Evolutionary conservation across 805 yeast genomes (phyloP).

Genomic region (Cyberlindnera maritima): DNA sequence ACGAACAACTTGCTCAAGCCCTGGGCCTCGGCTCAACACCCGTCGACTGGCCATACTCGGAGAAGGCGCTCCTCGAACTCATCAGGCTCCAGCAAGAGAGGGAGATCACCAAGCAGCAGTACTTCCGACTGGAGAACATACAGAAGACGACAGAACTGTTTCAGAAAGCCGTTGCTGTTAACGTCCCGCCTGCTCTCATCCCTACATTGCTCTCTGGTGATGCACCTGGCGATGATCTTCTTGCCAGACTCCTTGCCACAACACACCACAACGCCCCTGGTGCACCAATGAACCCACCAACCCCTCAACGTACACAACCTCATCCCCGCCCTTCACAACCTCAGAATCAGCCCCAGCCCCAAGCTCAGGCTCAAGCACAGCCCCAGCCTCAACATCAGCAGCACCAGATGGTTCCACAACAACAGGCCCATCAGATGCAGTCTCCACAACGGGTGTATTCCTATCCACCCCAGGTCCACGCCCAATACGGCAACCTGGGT

Average conservation of each 20-base stretch:
- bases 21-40: constrained; percentile 24
- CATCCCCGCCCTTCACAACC: neutral
- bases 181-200: constrained; percentile 62
- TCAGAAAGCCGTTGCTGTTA: constrained; percentile 54
- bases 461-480: constrained; percentile 4
- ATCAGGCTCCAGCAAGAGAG: constrained; percentile 46
- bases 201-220: constrained; percentile 54
- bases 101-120: constrained; percentile 81
- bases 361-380: too few species aligned
- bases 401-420: constrained; percentile 2
- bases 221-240: constrained; percentile 18
- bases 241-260: constrained; percentile 10
- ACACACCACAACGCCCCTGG: constrained; percentile 4
- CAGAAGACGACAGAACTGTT: constrained; percentile 60
- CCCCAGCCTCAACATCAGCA: constrained; percentile 1
- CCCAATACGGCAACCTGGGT: constrained; percentile 14
- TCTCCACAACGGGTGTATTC: constrained; percentile 14
- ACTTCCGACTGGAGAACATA: constrained; percentile 61
- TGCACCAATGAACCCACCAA: constrained; percentile 2
- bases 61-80: constrained; percentile 23
- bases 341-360: too few species aligned
- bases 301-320: constrained; percentile 1
- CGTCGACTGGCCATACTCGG: constrained; percentile 26
- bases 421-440: constrained; percentile 1
- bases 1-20: constrained; percentile 20